Evolutionary conservation across 73 alveolate genomes (phyloP), one percentile per base, ranked within the genome.

Genomic region (Paramecium biaurelia): DNA sequence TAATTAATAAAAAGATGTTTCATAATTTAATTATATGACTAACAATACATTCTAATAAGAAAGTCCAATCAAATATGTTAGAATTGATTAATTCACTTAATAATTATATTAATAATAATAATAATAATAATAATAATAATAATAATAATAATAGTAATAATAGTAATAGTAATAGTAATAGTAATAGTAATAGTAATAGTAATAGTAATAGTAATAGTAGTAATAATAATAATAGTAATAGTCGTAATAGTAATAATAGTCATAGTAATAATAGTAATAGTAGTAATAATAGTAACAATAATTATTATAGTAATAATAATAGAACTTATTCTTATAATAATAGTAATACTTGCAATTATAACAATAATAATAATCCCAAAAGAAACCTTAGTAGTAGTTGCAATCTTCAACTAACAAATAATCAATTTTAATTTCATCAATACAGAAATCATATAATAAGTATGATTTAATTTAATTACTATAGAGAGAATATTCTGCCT

Each of bases 381-480:
- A 53, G 34, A 53, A 53, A 53, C 5, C 30, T 11, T 53, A 53
- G 14, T 53, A 53, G 68, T 53, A 47, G 26, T n/a, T 14, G 59
- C 8, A n/a, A 53, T 53, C 34, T 18, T 43, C 34, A 79, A 72
- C 15, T 2, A 21, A 43, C 5, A 79, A 43, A 30, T 43, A 79
- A 79, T 79, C 56, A 18, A 35, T 42, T 9, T 26, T 30, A 18
- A 79, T 24, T 12, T 42, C 26, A 41, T 43, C 56, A 43, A 45
- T 79, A 43, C n/a, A 79, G 76, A 79, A 43, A 45, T 30, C 90
- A 79, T 79, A 24, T 24, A n/a, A 43, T 45, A 42, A 43, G 49
- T 63, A 63, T 30, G 34, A 32, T 30, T 26, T 63, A 63, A 63
- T 63, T 63, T 63, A 14, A 63, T 63, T 21, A 30, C 26, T 12